Evolutionary conservation across 2,329 filamentous ascomycete species (phyloP), one percentile per base, ranked within the genome.

Genomic region (Sclerotinia minor): DNA sequence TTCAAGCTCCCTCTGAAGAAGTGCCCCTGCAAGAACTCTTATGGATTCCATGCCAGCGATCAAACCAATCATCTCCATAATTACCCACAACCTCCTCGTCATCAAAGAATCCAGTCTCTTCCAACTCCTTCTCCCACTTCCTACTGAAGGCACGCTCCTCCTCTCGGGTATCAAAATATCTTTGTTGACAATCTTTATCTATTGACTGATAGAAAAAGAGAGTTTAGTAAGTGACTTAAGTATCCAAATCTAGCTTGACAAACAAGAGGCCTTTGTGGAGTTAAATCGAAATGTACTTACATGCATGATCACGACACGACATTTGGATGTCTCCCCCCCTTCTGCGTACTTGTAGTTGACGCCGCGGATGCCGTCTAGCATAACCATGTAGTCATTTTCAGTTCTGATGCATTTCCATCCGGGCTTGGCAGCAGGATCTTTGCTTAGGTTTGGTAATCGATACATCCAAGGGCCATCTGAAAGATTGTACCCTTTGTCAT

Each of bases 391-490:
- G 21, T 64, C 53, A 21, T 45, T 17, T 35, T 67, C 21, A 44
- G 50, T 32, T 17, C 6, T 47, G 50, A 70, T 47, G 13, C 17
- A 29, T 11, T 3, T 17, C 65, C 65, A 67, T 1, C 24, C 41
- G 11, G 49, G 38, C 19, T 64, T 64, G 6, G 21, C 5, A 35
- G 26, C 26, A 17, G 11, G 13, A 26, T 45, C 3, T 45, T 41
- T 59, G 17, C 45, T 52, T 35, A 52, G 47, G 45, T 60, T 21
- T 21, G 50, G n/a, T 2, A 74, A 47, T 53, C 68, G 69, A 52
- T 72, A 75, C 26, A 72, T 50, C 74, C 74, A 76, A 32, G 74
- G 70, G 8, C 74, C 74, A 64, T 75, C 69, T 3, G 68, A 58
- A 2, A 75, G 64, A 17, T 69, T 73, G 35, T 73, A 75, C 8